Evolutionary conservation across 108 stramenopile species (phyloP).

Genomic region (Ochromonas danica): DNA sequence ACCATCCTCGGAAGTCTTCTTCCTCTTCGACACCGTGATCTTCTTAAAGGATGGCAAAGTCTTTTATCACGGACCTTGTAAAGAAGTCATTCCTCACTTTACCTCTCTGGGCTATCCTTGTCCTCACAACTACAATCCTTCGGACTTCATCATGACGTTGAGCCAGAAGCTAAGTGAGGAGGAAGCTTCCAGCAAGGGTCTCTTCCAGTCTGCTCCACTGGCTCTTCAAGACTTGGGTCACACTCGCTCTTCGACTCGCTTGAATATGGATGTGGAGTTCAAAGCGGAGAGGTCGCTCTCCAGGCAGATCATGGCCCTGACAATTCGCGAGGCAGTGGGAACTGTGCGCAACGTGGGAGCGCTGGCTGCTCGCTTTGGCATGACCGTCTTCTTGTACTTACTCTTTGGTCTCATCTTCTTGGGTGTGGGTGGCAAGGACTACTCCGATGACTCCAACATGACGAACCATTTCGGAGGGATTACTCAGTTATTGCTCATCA

Average conservation of each 20-base stretch:
- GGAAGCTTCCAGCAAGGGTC: not conserved
- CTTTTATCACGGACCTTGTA: not conserved
- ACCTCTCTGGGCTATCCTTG: constrained; percentile 5
- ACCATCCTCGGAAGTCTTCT: constrained; percentile 17
- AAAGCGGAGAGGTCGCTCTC: not conserved
- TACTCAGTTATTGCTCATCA: constrained; percentile 27
- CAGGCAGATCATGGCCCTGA: not conserved
- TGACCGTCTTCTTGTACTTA: not conserved
- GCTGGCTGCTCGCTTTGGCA: not conserved
- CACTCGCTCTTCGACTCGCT: not conserved
- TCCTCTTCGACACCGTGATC: constrained; percentile 12
- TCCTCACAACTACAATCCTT: not conserved
- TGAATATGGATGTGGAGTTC: not conserved
- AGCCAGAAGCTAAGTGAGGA: not conserved
- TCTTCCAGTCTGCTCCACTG: not conserved
- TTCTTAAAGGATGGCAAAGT: not conserved
- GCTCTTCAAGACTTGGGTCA: not conserved
- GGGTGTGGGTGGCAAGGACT: not conserved
- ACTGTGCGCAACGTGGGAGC: not conserved
- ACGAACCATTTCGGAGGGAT: not conserved
- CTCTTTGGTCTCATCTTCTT: constrained; percentile 1
- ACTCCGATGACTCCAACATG: not conserved
- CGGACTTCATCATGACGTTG: constrained; percentile 22
- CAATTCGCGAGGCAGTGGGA: not conserved
- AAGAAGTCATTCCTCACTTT: constrained; percentile 20